A percentile compares a stretch with the other conserved stretches of the same genome.
Evolutionary conservation across 495 filamentous ascomycete genomes (phyloP).

Genomic region (Jackrogersella multiformis): DNA sequence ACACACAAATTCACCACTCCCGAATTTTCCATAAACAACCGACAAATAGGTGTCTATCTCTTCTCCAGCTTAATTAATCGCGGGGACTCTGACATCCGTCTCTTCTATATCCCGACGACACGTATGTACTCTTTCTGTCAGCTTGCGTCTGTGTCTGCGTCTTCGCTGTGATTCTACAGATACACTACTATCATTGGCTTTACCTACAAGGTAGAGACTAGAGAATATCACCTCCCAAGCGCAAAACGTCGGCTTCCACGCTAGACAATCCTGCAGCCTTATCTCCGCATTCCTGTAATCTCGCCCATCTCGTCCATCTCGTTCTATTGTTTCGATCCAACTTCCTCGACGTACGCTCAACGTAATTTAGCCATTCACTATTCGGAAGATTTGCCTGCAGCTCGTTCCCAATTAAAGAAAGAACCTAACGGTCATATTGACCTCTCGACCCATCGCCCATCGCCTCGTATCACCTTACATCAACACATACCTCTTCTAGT

Average conservation of each 20-base stretch:
- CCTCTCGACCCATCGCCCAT: conserved; percentile 1
- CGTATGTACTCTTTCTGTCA: conserved; percentile 7
- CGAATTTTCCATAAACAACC: conserved; percentile 37
- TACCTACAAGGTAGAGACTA: not conserved
- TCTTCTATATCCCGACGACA: conserved; percentile 25
- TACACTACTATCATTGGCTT: too few species aligned
- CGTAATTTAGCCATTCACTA: conserved; percentile 4
- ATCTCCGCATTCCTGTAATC: conserved; percentile 36
- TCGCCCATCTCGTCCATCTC: conserved; percentile 1
- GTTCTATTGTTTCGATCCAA: conserved; percentile 16
- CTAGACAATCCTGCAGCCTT: conserved; percentile 35
- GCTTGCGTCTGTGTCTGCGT: not conserved
- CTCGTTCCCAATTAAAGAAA: not conserved
- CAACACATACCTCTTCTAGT: not conserved
- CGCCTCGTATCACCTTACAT: too few species aligned
- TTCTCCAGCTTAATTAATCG: conserved; percentile 36
- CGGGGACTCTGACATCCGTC: conserved; percentile 21
- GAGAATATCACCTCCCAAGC: not conserved
- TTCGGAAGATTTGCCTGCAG: not conserved
- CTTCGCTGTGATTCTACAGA: conserved; percentile 8
- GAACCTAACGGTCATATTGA: not conserved
- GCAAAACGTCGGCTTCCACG: conserved; percentile 14
- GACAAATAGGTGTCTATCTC: conserved; percentile 13
- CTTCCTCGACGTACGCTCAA: conserved; percentile 24
- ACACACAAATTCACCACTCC: conserved; percentile 36